Percentiles rank a stretch among this genome's conserved stretches.
phyloP scores from a whole-genome alignment of 2,329 filamentous ascomycete genomes.

The Trichoderma atroviride region DNA sequence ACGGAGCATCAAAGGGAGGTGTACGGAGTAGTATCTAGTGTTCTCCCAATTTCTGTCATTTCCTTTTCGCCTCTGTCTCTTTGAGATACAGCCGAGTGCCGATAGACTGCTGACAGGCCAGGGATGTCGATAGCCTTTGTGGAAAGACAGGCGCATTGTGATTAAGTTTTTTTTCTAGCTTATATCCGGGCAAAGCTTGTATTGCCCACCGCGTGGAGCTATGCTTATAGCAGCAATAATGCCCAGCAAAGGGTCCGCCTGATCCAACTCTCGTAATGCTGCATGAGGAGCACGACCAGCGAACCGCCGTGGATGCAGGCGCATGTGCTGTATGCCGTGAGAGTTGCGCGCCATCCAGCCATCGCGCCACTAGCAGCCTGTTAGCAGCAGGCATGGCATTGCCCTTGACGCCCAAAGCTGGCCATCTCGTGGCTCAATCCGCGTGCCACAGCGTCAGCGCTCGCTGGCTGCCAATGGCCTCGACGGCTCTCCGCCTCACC shows the following conservation, averaged over 20 bases:
- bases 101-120: neutral
- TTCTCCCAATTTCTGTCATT: neutral
- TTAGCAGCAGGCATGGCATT: neutral
- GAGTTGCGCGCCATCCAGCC: neutral
- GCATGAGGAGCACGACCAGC: neutral
- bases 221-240: neutral
- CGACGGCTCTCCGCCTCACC: constrained; percentile 4
- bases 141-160: neutral
- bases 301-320: neutral
- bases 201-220: neutral
- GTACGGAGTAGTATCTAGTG: neutral
- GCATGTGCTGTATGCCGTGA: neutral
- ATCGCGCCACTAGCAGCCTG: neutral
- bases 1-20: neutral
- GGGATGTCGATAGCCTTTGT: neutral
- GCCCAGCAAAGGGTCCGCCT: neutral
- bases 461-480: neutral
- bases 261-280: neutral
- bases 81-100: constrained; percentile 11
- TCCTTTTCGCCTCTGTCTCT: neutral
- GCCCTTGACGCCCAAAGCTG: neutral
- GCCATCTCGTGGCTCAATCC: neutral
- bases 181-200: constrained; percentile 2
- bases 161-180: constrained; percentile 5
- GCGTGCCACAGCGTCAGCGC: neutral